A percentile compares a stretch with the other conserved stretches of the same genome.
Evolutionary conservation across 148 eudicot species (phyloP).

Genomic region (Diospyros lotus): DNA sequence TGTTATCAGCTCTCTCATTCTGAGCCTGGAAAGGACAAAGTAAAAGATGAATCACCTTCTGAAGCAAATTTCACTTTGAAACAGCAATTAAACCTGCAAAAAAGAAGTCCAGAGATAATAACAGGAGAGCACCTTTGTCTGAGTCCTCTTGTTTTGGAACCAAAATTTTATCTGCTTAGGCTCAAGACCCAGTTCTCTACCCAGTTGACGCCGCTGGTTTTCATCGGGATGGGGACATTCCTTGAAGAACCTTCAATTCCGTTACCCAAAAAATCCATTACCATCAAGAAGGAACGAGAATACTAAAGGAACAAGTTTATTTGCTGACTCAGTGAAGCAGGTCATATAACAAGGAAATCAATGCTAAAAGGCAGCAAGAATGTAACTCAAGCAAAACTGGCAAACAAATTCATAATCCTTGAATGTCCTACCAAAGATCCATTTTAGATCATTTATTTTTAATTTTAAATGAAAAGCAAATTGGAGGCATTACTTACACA

Average conservation of each 20-base stretch:
- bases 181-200: constrained; percentile 40
- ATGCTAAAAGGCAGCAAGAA: too few species aligned
- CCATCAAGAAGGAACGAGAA: not conserved
- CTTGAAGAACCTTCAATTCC: constrained; percentile 31
- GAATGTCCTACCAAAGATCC: not conserved
- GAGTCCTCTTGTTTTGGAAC: constrained; percentile 67
- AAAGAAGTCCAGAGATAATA: not conserved
- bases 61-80: not conserved
- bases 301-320: not conserved
- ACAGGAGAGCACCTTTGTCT: constrained; percentile 34
- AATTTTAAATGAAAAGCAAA: not conserved
- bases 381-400: too few species aligned
- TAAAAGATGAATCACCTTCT: not conserved
- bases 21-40: constrained; percentile 13
- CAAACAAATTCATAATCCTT: not conserved
- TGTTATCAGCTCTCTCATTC: constrained; percentile 4
- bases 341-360: too few species aligned
- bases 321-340: too few species aligned
- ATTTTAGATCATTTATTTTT: not conserved
- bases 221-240: constrained; percentile 36
- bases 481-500: too few species aligned
- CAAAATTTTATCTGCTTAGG: constrained; percentile 40
- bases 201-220: constrained; percentile 37
- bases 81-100: not conserved
- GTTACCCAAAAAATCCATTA: not conserved